Conservation (phyloP, 2,329 filamentous ascomycete genomes). For the Metarhizium brunneum region DNA sequence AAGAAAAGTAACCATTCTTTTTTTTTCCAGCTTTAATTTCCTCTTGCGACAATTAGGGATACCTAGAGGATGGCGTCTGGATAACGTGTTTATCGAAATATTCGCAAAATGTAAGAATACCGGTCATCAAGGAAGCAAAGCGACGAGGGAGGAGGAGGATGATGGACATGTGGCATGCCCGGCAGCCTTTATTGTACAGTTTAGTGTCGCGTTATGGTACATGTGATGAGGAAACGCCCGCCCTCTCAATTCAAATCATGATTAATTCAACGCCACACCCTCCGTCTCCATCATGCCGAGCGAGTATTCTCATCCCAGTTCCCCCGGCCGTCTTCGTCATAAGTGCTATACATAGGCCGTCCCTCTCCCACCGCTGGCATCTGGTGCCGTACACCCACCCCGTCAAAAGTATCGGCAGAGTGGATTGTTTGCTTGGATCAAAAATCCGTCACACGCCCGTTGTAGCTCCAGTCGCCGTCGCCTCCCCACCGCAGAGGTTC, state of each 20-base stretch:
- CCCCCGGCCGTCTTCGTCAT: too few relatives aligned
- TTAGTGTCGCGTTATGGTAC: not conserved
- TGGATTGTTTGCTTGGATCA: slow-evolving; percentile 14
- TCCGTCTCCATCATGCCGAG: too few relatives aligned
- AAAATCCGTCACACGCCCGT: slow-evolving; percentile 92
- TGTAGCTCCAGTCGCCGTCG: slow-evolving; percentile 78
- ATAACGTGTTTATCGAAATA: not conserved
- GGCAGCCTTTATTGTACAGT: slow-evolving; percentile 1
- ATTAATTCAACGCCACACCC: not conserved
- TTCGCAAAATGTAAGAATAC: not conserved
- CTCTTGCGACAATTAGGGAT: not conserved
- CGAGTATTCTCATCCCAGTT: too few relatives aligned
- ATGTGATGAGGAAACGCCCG: not conserved
- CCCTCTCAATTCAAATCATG: not conserved
- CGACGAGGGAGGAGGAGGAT: not conserved
- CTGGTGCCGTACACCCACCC: not conserved
- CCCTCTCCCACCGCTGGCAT: too few relatives aligned
- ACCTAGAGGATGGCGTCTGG: not conserved
- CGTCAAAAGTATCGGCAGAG: not conserved
- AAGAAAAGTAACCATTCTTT: slow-evolving; percentile 7
- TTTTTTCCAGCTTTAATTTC: not conserved
- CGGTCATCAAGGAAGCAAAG: not conserved
- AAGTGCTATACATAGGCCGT: too few relatives aligned
- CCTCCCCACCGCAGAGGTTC: slow-evolving; percentile 85
- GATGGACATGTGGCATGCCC: not conserved